phyloP scores from a whole-genome alignment of 331 rosid genomes.

The Malus hybrid region DNA sequence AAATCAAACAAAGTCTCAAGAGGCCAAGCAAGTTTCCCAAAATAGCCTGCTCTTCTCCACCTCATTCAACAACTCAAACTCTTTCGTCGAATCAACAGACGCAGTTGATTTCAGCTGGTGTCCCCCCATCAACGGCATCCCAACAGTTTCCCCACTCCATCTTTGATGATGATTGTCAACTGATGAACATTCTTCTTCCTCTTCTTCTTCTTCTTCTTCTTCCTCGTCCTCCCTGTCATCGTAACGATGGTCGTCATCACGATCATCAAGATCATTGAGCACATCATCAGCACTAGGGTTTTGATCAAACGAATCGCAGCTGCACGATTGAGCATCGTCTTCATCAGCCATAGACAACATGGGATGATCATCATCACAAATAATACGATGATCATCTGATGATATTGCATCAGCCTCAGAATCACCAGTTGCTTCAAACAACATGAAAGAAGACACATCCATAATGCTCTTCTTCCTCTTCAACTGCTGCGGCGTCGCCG shows the following conservation, averaged over 20 bases:
- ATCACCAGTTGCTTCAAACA: slow-evolving; percentile 70
- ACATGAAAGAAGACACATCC: slow-evolving; percentile 43
- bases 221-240: neutral
- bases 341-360: slow-evolving; percentile 1
- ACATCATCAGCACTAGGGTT: neutral
- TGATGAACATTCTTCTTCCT: neutral
- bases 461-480: neutral
- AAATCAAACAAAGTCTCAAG: neutral
- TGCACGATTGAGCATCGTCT: slow-evolving; percentile 36
- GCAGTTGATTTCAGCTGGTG: slow-evolving; percentile 23
- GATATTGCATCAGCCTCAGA: slow-evolving; percentile 23
- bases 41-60: slow-evolving; percentile 41
- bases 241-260: neutral
- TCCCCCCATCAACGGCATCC: neutral
- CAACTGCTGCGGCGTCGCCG: slow-evolving; percentile 14
- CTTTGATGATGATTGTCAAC: neutral
- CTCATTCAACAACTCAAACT: slow-evolving; percentile 34
- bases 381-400: neutral
- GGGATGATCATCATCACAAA: neutral
- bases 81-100: slow-evolving; percentile 33
- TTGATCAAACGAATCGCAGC: slow-evolving; percentile 21
- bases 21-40: slow-evolving; percentile 63
- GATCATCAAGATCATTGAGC: neutral
- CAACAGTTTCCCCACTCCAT: slow-evolving; percentile 1
- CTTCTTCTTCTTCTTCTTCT: slow-evolving; percentile 11